A percentile compares a stretch with the other conserved stretches of the same genome.
phyloP scores from a whole-genome alignment of 345 rosid species.

The Bruguiera gymnorhiza region DNA sequence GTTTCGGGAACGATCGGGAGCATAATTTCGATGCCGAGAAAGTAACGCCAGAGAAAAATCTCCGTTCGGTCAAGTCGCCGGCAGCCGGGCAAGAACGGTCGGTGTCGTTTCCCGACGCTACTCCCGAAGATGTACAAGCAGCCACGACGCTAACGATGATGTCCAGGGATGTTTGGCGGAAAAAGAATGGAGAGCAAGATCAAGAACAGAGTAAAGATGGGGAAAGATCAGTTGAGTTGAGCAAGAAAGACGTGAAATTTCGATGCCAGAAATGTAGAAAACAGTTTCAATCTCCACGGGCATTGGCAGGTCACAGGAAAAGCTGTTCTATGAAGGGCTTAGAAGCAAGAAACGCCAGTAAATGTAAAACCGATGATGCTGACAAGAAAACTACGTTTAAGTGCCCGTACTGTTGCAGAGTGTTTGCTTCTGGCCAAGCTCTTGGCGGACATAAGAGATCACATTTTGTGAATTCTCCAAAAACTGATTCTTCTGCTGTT shows the following conservation, averaged over 20 bases:
- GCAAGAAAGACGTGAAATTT: conserved; percentile 20
- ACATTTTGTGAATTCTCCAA: conserved; percentile 18
- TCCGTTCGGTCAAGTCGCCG: not conserved
- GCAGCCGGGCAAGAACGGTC: conserved; percentile 23
- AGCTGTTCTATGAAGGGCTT: conserved; percentile 23
- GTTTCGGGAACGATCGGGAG: conserved; percentile 8
- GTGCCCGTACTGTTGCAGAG: conserved; percentile 29
- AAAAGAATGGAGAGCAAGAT: not conserved
- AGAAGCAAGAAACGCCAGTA: conserved; percentile 1
- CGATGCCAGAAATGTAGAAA: conserved; percentile 29
- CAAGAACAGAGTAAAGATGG: not conserved
- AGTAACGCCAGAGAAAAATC: conserved; percentile 2
- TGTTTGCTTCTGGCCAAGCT: conserved; percentile 39
- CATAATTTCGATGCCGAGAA: conserved; percentile 10
- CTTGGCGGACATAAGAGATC: conserved; percentile 38
- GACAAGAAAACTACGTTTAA: conserved; percentile 19
- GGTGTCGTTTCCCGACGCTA: conserved; percentile 30
- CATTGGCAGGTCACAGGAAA: conserved; percentile 22
- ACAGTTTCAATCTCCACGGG: conserved; percentile 27
- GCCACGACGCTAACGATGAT: conserved; percentile 35
- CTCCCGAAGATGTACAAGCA: conserved; percentile 24
- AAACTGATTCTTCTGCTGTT: not conserved
- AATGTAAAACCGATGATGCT: not conserved
- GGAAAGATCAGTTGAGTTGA: conserved; percentile 13
- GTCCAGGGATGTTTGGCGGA: conserved; percentile 25